These are phyloP conservation scores for Halophytophthora polymorphica DNA, from an alignment of 352 stramenopile genomes.

Conservation along the genomic window DNA sequence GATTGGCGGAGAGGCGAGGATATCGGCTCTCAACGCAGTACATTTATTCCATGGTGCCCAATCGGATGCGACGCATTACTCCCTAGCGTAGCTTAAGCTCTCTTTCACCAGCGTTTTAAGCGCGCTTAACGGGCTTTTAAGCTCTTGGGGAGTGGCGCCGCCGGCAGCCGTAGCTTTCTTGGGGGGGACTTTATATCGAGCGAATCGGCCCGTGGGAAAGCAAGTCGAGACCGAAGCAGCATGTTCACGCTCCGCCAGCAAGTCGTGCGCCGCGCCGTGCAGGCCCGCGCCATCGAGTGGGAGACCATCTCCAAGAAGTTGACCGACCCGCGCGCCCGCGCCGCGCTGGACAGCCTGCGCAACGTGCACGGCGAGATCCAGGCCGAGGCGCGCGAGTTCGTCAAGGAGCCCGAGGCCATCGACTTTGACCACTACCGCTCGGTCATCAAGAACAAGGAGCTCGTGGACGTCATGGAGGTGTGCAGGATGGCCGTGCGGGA, in stretches of 20 bases:
- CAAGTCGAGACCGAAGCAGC: constrained; percentile 29
- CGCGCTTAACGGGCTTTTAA: no score
- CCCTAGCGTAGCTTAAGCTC: no score
- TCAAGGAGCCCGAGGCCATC: constrained; percentile 80
- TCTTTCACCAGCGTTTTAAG: no score
- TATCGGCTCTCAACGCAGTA: no score
- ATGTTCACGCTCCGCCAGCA: constrained; percentile 81
- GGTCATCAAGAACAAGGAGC: constrained; percentile 87
- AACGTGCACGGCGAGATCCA: constrained; percentile 80
- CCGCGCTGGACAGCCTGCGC: constrained; percentile 73
- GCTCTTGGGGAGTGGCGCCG: no score
- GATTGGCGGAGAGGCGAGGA: no score
- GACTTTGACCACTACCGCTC: constrained; percentile 87
- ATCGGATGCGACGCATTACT: no score
- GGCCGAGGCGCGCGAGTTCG: constrained; percentile 59
- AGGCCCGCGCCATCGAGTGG: constrained; percentile 66
- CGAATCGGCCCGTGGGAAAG: no score
- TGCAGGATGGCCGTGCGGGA: no score
- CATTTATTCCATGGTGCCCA: no score
- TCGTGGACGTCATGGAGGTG: constrained; percentile 80
- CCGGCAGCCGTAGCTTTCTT: no score
- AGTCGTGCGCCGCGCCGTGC: constrained; percentile 59
- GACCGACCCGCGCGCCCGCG: constrained; percentile 68
- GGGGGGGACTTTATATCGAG: no score
- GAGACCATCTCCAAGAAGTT: constrained; percentile 69